Base-by-base conservation (phyloP, 495 filamentous ascomycete species). In the Haplographium delicatum region DNA sequence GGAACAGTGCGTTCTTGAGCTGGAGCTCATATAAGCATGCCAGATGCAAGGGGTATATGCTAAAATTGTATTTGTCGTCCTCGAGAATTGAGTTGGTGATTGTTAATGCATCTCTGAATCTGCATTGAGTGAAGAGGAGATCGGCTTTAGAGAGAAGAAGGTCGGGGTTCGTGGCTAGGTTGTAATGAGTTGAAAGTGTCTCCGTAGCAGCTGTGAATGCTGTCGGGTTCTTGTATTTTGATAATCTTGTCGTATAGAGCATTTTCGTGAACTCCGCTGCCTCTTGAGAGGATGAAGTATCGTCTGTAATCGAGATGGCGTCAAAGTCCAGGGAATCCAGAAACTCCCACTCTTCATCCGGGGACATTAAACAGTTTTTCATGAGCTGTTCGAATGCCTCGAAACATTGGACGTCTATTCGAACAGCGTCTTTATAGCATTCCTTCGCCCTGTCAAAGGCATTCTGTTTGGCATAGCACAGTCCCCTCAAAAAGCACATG, bases 371-470 rank as follows among this genome's bases (percentile, higher is more conserved):
- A 16, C 84, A 86, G 66, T 97, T 97, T 71, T 91, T 90, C 85
- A 96, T 96, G 42, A 99, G 76, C 66, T 96, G 89, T 51, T 95
- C 91, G 61, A 97, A 97, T 2, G 93, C 93, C 64, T 99, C 93
- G 61, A 94, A 97, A 66, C 93, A 99, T 64, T 96, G 91, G 5
- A 97, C 90, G 64, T 99, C 94, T 61, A 99, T 96, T 40, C 87
- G 77, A 34, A 97, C 88, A 5, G 93, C 93, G 58, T 94, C 88
- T 70, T 95, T 96, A 74, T 96, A 99, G 68, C 94, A 96, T 60
- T 96, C 90, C 60, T 95, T 95, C 28, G 93, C 93, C 22, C 91
- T 83, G 62, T 99, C 94, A 56, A 96, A 97, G 11, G 91, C 87
- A 66, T 97, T 99, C 68, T 95, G 89, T 66, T 96, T 96, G 15